These are phyloP conservation scores for Rubroshorea leprosula DNA, from an alignment of 345 rosid genomes.

Conservation along the genomic window DNA sequence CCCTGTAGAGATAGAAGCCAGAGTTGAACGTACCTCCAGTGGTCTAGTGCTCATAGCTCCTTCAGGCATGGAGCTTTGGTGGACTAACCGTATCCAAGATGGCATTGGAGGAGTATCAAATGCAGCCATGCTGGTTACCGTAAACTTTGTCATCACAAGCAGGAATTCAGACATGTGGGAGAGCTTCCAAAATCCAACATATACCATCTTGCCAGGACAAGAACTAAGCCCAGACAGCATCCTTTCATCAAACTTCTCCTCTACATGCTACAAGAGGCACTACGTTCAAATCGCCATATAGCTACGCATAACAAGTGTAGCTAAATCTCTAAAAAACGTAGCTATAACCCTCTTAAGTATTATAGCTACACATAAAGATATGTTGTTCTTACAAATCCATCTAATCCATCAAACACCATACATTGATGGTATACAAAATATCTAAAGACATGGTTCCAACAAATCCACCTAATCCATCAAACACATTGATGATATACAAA, in stretches of 20 bases:
- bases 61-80: background rate
- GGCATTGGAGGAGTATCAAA: background rate
- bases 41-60: constrained; percentile 6
- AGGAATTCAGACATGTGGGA: constrained; percentile 26
- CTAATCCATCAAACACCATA: too few species aligned
- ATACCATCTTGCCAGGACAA: constrained; percentile 39
- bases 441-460: too few species aligned
- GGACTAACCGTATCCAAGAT: background rate
- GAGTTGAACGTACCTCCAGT: background rate
- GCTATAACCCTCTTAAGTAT: too few species aligned
- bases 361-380: too few species aligned
- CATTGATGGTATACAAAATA: too few species aligned
- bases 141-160: constrained; percentile 33
- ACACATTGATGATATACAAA: too few species aligned
- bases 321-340: too few species aligned
- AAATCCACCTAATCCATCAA: too few species aligned
- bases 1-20: background rate
- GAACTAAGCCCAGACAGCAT: constrained; percentile 4
- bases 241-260: background rate
- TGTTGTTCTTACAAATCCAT: too few species aligned
- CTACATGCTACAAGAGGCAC: background rate
- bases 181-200: constrained; percentile 33
- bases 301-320: too few species aligned
- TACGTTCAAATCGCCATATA: too few species aligned
- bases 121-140: constrained; percentile 21